Base-by-base conservation (phyloP, 228 moss, liverwort and hornwort species). In the Sphagnum fallax region DNA sequence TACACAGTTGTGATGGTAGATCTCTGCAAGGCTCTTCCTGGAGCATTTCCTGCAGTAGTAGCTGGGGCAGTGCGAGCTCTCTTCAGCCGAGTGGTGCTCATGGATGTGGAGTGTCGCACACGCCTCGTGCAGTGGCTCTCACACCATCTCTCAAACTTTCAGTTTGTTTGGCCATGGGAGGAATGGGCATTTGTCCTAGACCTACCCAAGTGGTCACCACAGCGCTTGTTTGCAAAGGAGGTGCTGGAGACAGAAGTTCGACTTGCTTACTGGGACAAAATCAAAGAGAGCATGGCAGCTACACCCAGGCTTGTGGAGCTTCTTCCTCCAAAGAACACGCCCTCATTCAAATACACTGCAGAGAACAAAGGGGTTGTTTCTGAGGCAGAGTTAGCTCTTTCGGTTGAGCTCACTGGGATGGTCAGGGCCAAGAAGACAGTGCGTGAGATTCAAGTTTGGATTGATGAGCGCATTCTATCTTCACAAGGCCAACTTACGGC, bases 101-200 rank as follows among this genome's bases (percentile, higher is more conserved):
- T 98, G 98, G 98, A 98, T 70, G 94, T 94, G 11, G 98, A 98
- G 76, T 98, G 98, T 69, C 88, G 92, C 10, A 87, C 86, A 48
- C 98, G 98, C 50, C 90, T 98, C 60, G 90, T 93, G 60, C 94
- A 93, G 73, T 98, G 98, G 98, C 90, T 98, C 14, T 90, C 98
- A 4, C 93, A 98, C 67, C 98, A 98, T 77, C 77, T 98, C 69
- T 93, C 98, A 5, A 98, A 94, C 68, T 98, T 98, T 69, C 94
- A 98, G 80, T 98, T 98, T 62, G 93, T 98, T 51, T 98, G 98
- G 98, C 98, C 98, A 4, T 98, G 98, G 98, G 92, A 92, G 66
- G 98, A 98, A 65, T 98, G 98, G 98, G 83, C 87, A 12, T 81
- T 86, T 70, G 92, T 98, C 16, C 84, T 98, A 13, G 92, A 94